Evolutionary conservation across 345 rosid species (phyloP).

Genomic region (Brassica incana): DNA sequence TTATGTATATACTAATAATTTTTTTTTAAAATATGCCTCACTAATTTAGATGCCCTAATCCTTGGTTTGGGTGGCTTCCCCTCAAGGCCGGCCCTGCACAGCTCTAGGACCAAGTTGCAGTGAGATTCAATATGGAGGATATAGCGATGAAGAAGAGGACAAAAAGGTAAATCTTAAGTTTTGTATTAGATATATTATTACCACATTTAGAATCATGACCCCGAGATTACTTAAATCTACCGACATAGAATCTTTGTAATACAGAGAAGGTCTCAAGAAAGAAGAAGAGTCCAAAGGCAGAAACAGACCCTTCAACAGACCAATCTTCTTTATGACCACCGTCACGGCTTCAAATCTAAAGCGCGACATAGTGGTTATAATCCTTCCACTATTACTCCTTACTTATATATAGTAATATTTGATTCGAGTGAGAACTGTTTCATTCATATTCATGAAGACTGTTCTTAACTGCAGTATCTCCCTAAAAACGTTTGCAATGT

Average conservation of each 20-base stretch:
- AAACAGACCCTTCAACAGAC: constrained; percentile 3
- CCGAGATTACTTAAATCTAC: background rate
- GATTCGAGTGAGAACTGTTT: background rate
- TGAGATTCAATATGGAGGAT: constrained; percentile 15
- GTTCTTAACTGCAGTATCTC: constrained; percentile 1
- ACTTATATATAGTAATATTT: background rate
- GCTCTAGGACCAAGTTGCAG: constrained; percentile 2
- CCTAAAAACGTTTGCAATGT: background rate
- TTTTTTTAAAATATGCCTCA: too few relatives aligned
- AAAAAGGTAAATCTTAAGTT: background rate
- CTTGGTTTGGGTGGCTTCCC: too few relatives aligned
- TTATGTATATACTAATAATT: too few relatives aligned
- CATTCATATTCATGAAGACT: background rate
- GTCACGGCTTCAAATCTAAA: constrained; percentile 17
- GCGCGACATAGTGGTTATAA: constrained; percentile 15
- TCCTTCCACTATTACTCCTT: background rate
- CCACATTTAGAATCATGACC: background rate
- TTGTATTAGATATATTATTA: background rate
- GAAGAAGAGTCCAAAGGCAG: background rate
- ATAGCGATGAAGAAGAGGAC: background rate
- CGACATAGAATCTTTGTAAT: constrained; percentile 6
- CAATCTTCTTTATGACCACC: background rate
- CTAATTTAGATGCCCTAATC: too few relatives aligned
- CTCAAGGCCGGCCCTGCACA: too few relatives aligned
- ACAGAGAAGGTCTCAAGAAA: constrained; percentile 1